Evolutionary conservation across 2,329 filamentous ascomycete genomes (phyloP), one percentile per base, ranked within the genome.

Genomic region (Rosellinia necatrix): DNA sequence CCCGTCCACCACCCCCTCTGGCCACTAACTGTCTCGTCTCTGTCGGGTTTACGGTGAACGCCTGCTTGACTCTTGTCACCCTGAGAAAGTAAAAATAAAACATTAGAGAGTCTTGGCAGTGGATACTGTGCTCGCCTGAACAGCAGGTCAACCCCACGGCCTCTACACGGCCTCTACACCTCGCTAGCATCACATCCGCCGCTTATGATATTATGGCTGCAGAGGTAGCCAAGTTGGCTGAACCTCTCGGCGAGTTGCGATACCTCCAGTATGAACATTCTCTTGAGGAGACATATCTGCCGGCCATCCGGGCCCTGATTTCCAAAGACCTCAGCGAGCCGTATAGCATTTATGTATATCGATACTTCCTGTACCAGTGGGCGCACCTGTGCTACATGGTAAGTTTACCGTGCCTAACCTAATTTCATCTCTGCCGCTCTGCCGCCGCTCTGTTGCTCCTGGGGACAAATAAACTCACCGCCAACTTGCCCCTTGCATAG

Each of bases 311-410:
- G 52, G 87, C 92, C 54, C 78, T 99, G 70, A 99, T 99, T 68
- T 94, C 92, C 40, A 96, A 93, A 68, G 94, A 97, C 71, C 82
- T 99, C 46, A 97, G 93, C 65, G 94, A 99, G 74, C 94, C 94
- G 1, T 99, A 99, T 74, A 97, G 93, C 75, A 97, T 99, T 71
- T 99, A 99, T 77, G 94, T 99, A 56, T 99, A 97, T 74, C 87
- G 94, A 27, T 99, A 99, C 73, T 99, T 99, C 68, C 79, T 99
- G 15, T 96, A 96, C 71, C 92, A 97, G 82, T 99, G 94, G 94
- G 90, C 90, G 4, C 89, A 97, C 70, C 78, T 99, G n/a, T 99
- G 94, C 75, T 97, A 91, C 75, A 90, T 97, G 86, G 92, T 93
- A 76, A 29, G 71, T 49, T 38, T 47, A 32, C 29, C 19, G n/a